phyloP scores from a whole-genome alignment of 768 basidiomycete genomes.

The Xerocomus potaroensis region DNA sequence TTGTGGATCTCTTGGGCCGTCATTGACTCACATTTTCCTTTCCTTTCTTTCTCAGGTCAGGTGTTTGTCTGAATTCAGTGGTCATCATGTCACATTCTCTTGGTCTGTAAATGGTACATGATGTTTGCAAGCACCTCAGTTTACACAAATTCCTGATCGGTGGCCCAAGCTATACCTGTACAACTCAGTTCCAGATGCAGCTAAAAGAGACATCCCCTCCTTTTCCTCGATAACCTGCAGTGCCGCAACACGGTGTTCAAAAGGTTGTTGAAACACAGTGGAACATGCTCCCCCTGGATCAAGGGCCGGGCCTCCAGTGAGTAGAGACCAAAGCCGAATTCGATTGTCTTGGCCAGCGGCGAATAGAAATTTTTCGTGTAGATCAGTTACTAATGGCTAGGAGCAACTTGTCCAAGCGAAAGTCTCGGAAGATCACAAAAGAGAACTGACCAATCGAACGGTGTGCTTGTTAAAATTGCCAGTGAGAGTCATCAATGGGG shows the following conservation, averaged over 20 bases:
- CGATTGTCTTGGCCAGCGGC: constrained; percentile 63
- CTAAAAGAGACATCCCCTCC: constrained; percentile 48
- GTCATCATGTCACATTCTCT: background rate
- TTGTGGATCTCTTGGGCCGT: constrained; percentile 12
- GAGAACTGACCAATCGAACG: constrained; percentile 45
- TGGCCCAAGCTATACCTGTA: constrained; percentile 50
- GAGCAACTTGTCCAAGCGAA: constrained; percentile 1
- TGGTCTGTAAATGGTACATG: constrained; percentile 12
- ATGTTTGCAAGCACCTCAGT: background rate
- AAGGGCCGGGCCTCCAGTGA: constrained; percentile 39
- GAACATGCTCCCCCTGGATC: constrained; percentile 6
- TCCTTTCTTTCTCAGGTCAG: background rate
- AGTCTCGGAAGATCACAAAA: background rate
- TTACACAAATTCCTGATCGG: constrained; percentile 10
- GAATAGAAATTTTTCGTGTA: constrained; percentile 54
- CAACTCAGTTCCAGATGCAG: constrained; percentile 41
- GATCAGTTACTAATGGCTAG: constrained; percentile 62
- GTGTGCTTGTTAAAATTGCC: constrained; percentile 60
- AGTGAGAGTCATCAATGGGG: constrained; percentile 44
- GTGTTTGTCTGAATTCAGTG: background rate
- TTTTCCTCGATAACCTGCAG: constrained; percentile 47
- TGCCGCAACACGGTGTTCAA: constrained; percentile 40
- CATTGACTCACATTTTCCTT: background rate
- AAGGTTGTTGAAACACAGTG: constrained; percentile 27
- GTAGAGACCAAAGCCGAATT: constrained; percentile 68